These are phyloP conservation scores for Alectoria sarmentosa DNA, from an alignment of 495 filamentous ascomycete genomes.

Conservation along the genomic window DNA sequence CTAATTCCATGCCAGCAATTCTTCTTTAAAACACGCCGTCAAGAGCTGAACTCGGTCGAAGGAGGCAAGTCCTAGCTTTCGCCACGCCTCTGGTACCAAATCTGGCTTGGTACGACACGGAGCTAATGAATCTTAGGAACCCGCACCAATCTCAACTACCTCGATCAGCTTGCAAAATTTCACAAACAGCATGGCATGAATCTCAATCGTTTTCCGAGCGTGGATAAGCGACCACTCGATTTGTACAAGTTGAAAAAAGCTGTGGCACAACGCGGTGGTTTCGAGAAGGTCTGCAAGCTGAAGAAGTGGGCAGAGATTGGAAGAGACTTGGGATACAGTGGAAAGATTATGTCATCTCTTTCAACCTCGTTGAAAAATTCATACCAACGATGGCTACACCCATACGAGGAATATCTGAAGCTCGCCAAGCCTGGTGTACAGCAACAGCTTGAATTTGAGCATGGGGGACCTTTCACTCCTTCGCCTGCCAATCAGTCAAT, in stretches of 20 bases:
- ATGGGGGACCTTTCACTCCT: constrained; percentile 88
- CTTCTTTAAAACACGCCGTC: constrained; percentile 92
- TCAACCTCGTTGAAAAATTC: constrained; percentile 99
- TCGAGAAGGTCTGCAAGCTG: constrained; percentile 89
- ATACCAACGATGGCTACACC: constrained; percentile 90
- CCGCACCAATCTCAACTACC: constrained; percentile 89
- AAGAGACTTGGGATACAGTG: constrained; percentile 93
- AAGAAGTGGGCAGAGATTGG: constrained; percentile 99
- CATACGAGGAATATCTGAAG: constrained; percentile 92
- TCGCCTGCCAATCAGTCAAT: constrained; percentile 83
- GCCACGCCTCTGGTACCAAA: background rate
- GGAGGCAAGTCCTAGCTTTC: constrained; percentile 63
- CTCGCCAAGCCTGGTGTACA: constrained; percentile 95
- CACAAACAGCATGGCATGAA: constrained; percentile 95
- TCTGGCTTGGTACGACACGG: background rate
- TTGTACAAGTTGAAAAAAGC: constrained; percentile 95
- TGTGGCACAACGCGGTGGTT: constrained; percentile 87
- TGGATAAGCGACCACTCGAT: constrained; percentile 96
- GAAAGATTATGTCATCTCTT: constrained; percentile 99
- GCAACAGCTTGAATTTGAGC: constrained; percentile 85
- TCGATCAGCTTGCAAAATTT: constrained; percentile 92
- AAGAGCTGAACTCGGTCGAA: constrained; percentile 97
- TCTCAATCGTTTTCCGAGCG: constrained; percentile 86
- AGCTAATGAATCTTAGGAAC: constrained; percentile 52
- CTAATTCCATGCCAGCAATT: constrained; percentile 60